Percentiles rank a stretch among this genome's conserved stretches.
These are phyloP conservation scores for Paraphaeosphaeria minitans DNA, from an alignment of 2,329 filamentous ascomycete species.

Conservation along the genomic window DNA sequence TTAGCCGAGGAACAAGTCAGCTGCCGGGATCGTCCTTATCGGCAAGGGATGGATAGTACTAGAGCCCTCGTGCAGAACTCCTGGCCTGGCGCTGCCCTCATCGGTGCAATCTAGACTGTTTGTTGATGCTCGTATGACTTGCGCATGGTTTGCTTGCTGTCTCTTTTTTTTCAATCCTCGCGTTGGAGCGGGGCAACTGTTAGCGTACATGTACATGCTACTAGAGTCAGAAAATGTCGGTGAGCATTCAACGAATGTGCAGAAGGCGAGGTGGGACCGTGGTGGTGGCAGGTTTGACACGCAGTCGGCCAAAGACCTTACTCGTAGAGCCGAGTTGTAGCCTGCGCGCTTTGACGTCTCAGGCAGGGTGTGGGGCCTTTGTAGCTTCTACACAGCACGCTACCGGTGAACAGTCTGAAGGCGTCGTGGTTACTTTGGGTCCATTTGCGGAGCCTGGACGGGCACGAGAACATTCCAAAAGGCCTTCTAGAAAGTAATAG, in stretches of 20 bases:
- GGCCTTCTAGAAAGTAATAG: constrained; percentile 1
- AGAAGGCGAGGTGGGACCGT: not conserved
- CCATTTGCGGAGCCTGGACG: not conserved
- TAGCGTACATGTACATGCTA: constrained; percentile 13
- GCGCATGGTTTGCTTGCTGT: constrained; percentile 18
- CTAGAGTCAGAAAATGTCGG: constrained; percentile 41
- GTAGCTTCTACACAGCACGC: too few relatives aligned
- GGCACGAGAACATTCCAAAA: not conserved
- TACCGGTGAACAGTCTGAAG: too few relatives aligned
- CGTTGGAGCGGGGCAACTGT: constrained; percentile 23
- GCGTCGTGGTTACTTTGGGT: not conserved
- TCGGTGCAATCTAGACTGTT: not conserved
- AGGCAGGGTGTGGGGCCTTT: not conserved
- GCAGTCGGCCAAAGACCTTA: not conserved
- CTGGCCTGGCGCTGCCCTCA: not conserved
- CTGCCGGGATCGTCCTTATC: not conserved
- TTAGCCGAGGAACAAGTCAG: not conserved
- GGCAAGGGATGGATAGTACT: not conserved
- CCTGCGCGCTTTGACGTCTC: not conserved
- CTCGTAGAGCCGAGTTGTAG: not conserved
- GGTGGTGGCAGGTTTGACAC: not conserved
- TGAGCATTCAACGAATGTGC: constrained; percentile 19
- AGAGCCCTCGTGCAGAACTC: not conserved
- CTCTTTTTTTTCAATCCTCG: not conserved
- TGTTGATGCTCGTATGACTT: constrained; percentile 30